Evolutionary conservation across 2,329 filamentous ascomycete genomes (phyloP).

Genomic region (Penicillium sp.): DNA sequence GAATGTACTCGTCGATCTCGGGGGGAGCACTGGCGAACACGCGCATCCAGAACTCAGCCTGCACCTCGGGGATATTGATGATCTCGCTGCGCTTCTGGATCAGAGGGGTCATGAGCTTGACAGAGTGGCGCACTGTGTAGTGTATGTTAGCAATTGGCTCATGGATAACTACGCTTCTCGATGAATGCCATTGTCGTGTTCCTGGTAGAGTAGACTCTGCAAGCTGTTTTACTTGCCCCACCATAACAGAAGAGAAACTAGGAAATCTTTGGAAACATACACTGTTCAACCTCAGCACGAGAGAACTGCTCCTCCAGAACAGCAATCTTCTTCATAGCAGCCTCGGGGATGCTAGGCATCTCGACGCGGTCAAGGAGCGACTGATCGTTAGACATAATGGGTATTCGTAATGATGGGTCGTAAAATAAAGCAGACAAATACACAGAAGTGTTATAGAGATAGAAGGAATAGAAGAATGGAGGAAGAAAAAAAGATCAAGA

Average conservation of each 20-base stretch:
- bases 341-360: slow-evolving; percentile 34
- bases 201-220: not conserved
- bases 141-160: not conserved
- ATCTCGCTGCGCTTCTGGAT: slow-evolving; percentile 67
- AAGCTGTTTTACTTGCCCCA: not conserved
- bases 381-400: slow-evolving; percentile 21
- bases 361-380: slow-evolving; percentile 32
- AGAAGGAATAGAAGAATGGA: not conserved
- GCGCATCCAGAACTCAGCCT: slow-evolving; percentile 77
- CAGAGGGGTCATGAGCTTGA: slow-evolving; percentile 58
- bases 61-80: slow-evolving; percentile 54
- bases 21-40: slow-evolving; percentile 78
- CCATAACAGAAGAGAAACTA: not conserved
- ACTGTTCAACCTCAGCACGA: slow-evolving; percentile 69
- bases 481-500: slow-evolving; percentile 1
- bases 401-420: not conserved
- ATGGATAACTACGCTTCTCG: not conserved
- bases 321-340: slow-evolving; percentile 54
- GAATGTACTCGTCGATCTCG: slow-evolving; percentile 81
- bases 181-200: not conserved
- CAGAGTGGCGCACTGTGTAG: slow-evolving; percentile 60
- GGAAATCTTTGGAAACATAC: slow-evolving; percentile 46
- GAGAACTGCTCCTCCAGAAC: slow-evolving; percentile 77
- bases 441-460: not conserved
- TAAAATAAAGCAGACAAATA: slow-evolving; percentile 5